A percentile compares a stretch with the other conserved stretches of the same genome.
These are phyloP conservation scores for Curvularia sp. DNA, from an alignment of 2,329 filamentous ascomycete genomes.

Conservation along the genomic window DNA sequence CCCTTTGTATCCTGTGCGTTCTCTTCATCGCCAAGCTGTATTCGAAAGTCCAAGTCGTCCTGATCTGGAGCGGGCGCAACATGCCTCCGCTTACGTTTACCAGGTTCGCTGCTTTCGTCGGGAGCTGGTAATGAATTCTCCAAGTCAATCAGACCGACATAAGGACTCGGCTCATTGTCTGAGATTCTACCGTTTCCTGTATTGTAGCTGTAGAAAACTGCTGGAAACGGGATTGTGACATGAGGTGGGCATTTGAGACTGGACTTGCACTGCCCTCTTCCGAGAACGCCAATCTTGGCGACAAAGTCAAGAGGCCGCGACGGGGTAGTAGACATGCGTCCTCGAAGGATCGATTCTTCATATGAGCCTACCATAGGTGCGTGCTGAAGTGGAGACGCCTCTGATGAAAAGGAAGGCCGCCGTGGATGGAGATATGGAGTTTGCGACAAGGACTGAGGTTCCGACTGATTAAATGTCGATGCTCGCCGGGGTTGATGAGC, in stretches of 20 bases:
- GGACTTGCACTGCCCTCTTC: constrained; percentile 85
- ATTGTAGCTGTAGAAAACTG: constrained; percentile 94
- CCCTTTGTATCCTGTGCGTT: constrained; percentile 26
- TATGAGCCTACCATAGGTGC: constrained; percentile 98
- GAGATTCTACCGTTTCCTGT: constrained; percentile 70
- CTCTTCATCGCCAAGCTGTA: constrained; percentile 29
- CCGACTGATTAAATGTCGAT: constrained; percentile 62
- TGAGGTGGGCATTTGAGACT: constrained; percentile 87
- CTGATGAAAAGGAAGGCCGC: constrained; percentile 75
- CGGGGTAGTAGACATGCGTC: constrained; percentile 94
- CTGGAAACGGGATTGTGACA: constrained; percentile 87
- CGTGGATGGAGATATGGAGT: constrained; percentile 59
- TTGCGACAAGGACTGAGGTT: constrained; percentile 52
- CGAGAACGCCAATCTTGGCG: constrained; percentile 92
- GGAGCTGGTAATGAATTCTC: constrained; percentile 74
- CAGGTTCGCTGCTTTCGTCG: constrained; percentile 52
- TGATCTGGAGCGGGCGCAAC: constrained; percentile 31
- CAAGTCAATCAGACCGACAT: constrained; percentile 90
- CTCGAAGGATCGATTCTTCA: constrained; percentile 93
- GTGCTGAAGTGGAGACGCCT: constrained; percentile 79
- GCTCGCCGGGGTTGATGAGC: constrained; percentile 81
- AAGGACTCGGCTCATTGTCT: constrained; percentile 91
- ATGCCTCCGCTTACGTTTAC: constrained; percentile 52
- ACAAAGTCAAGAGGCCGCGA: constrained; percentile 92
- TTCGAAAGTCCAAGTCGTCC: constrained; percentile 35